A percentile compares a stretch with the other conserved stretches of the same genome.
Evolutionary conservation across 2,329 filamentous ascomycete species (phyloP).

Genomic region (Pseudogymnoascus sp.): DNA sequence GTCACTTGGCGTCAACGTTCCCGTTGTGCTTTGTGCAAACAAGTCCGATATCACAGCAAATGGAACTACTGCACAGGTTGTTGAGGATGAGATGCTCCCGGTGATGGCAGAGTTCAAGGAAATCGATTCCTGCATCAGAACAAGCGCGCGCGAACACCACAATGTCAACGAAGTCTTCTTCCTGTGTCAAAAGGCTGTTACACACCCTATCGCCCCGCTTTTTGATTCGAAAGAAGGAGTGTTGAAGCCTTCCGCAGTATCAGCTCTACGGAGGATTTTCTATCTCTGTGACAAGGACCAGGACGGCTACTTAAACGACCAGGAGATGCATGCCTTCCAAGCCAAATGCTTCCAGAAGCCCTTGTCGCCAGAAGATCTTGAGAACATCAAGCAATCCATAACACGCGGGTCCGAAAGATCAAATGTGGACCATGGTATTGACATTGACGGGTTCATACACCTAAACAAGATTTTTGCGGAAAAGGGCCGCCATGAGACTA

Average conservation of each 20-base stretch:
- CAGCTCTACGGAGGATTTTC: constrained; percentile 82
- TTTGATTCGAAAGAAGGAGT: constrained; percentile 91
- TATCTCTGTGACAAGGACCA: constrained; percentile 95
- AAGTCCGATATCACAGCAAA: constrained; percentile 82
- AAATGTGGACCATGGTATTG: constrained; percentile 63
- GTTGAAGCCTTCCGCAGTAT: constrained; percentile 81
- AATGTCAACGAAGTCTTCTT: constrained; percentile 98
- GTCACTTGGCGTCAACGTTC: constrained; percentile 95
- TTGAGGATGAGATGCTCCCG: constrained; percentile 95
- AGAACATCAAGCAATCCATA: constrained; percentile 86
- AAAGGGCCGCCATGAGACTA: constrained; percentile 94
- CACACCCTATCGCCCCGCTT: constrained; percentile 89
- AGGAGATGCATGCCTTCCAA: constrained; percentile 88
- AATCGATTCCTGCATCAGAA: constrained; percentile 94
- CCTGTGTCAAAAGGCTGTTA: constrained; percentile 95
- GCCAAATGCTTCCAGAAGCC: constrained; percentile 85
- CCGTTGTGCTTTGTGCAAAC: constrained; percentile 92
- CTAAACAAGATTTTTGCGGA: constrained; percentile 95
- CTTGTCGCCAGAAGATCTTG: constrained; percentile 69
- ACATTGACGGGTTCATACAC: constrained; percentile 74
- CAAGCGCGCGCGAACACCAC: constrained; percentile 82
- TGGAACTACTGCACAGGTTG: constrained; percentile 70
- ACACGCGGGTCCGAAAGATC: constrained; percentile 57
- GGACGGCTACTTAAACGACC: constrained; percentile 82
- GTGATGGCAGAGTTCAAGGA: constrained; percentile 99